Percentiles rank a stretch among this genome's conserved stretches.
Conservation (phyloP, 192 early-diverging fungal genomes). For the Radiomyces spectabilis region DNA sequence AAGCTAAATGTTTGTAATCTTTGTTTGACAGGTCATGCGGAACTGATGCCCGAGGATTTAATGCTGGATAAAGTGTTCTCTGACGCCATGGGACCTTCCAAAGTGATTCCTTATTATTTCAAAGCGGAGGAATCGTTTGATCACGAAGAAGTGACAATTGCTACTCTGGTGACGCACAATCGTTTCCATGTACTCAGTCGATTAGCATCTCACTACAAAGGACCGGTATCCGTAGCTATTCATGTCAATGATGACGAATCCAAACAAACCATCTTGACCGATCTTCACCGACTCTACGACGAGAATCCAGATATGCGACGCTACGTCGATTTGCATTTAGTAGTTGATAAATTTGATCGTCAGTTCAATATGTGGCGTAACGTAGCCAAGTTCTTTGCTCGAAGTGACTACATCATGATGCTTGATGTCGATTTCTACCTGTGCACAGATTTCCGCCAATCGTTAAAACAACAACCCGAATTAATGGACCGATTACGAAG, state of each 20-base stretch:
- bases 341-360: slow-evolving; percentile 50
- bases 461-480: slow-evolving; percentile 18
- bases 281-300: slow-evolving; percentile 42
- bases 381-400: slow-evolving; percentile 52
- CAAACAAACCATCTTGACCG: slow-evolving; percentile 36
- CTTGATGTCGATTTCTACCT: slow-evolving; percentile 56
- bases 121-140: slow-evolving; percentile 34
- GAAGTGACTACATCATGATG: slow-evolving; percentile 52
- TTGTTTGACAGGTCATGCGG: slow-evolving; percentile 5
- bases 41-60: slow-evolving; percentile 40
- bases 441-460: slow-evolving; percentile 42
- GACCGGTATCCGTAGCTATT: slow-evolving; percentile 50
- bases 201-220: slow-evolving; percentile 44
- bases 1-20: neutral
- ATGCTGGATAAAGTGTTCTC: slow-evolving; percentile 49
- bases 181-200: slow-evolving; percentile 43
- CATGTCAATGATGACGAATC: slow-evolving; percentile 47
- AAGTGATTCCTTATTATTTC: slow-evolving; percentile 57
- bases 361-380: slow-evolving; percentile 66
- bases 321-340: slow-evolving; percentile 52
- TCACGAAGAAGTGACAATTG: slow-evolving; percentile 50
- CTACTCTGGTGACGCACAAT: slow-evolving; percentile 50
- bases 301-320: slow-evolving; percentile 38
- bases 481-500: slow-evolving; percentile 37
- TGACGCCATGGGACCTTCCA: slow-evolving; percentile 50